phyloP scores from a whole-genome alignment of 169 alveolate genomes.

The Cardiosporidium cionae region DNA sequence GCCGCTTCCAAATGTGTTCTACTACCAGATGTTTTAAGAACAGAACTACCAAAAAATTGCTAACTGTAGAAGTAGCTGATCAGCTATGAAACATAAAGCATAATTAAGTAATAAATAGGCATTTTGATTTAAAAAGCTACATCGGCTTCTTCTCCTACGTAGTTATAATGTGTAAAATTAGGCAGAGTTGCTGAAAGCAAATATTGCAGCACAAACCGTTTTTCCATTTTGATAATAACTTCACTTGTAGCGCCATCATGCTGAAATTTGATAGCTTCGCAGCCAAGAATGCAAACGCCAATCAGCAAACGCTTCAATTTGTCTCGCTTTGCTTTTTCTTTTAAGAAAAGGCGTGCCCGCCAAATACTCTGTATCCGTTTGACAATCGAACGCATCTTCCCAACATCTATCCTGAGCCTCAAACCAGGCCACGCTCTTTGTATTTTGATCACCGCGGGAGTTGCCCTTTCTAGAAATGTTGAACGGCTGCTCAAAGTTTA shows the following conservation, averaged over 20 bases:
- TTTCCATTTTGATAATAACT: background rate
- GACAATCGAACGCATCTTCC: background rate
- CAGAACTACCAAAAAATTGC: too few species aligned
- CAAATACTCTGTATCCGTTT: background rate
- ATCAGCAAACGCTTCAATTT: background rate
- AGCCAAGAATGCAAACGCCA: background rate
- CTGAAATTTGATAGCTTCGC: background rate
- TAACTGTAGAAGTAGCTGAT: too few species aligned
- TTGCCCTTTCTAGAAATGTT: background rate
- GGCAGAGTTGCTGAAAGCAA: too few species aligned
- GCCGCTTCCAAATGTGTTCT: too few species aligned
- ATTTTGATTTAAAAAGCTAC: too few species aligned
- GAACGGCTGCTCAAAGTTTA: background rate
- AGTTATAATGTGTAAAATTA: too few species aligned
- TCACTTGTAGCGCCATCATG: background rate
- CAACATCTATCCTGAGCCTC: background rate
- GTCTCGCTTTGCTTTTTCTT: background rate
- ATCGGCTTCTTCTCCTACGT: too few species aligned
- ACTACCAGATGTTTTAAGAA: too few species aligned
- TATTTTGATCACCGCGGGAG: background rate
- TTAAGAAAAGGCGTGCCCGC: background rate
- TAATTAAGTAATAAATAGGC: too few species aligned
- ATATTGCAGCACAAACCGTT: too few species aligned
- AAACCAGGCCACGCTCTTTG: background rate
- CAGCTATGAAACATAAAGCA: too few species aligned